A percentile compares a stretch with the other conserved stretches of the same genome.
Conservation (phyloP, 2,329 filamentous ascomycete genomes). For the Apiospora malaysiana region DNA sequence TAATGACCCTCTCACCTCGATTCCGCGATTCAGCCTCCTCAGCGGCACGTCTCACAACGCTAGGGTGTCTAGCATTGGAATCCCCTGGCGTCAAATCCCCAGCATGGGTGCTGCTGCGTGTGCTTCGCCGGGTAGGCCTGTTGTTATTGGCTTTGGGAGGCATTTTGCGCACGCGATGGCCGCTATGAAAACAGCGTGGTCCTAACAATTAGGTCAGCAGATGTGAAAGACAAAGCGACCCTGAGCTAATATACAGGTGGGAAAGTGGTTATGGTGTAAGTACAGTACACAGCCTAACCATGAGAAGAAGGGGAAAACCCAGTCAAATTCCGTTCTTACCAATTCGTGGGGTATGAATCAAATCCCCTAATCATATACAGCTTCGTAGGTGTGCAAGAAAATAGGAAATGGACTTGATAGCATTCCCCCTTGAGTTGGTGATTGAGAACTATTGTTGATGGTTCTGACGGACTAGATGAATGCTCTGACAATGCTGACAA, state of each 20-base stretch:
- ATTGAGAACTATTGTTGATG: slow-evolving; percentile 17
- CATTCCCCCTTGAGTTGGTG: slow-evolving; percentile 12
- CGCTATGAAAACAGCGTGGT: not conserved
- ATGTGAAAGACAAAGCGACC: not conserved
- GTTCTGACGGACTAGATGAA: slow-evolving; percentile 21
- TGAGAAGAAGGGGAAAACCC: not conserved
- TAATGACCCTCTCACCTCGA: slow-evolving; percentile 19
- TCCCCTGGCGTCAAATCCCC: not conserved
- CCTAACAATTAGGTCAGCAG: not conserved
- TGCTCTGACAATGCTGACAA: slow-evolving; percentile 20
- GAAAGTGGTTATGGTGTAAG: not conserved
- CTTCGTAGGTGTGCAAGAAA: slow-evolving; percentile 4
- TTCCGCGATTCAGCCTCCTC: slow-evolving; percentile 18
- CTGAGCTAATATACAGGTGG: not conserved
- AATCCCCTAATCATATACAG: slow-evolving; percentile 5
- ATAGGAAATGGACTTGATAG: slow-evolving; percentile 4
- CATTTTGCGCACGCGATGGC: slow-evolving; percentile 14
- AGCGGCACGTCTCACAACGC: slow-evolving; percentile 14
- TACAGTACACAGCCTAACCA: not conserved
- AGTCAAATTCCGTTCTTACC: not conserved
- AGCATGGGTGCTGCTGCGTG: slow-evolving; percentile 3
- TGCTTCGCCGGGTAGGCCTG: slow-evolving; percentile 11
- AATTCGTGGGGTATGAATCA: not conserved
- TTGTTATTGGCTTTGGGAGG: slow-evolving; percentile 16
- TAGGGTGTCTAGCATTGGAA: not conserved